Evolutionary conservation across 2,329 filamentous ascomycete genomes (phyloP).

Genomic region (Penicillium sp.): DNA sequence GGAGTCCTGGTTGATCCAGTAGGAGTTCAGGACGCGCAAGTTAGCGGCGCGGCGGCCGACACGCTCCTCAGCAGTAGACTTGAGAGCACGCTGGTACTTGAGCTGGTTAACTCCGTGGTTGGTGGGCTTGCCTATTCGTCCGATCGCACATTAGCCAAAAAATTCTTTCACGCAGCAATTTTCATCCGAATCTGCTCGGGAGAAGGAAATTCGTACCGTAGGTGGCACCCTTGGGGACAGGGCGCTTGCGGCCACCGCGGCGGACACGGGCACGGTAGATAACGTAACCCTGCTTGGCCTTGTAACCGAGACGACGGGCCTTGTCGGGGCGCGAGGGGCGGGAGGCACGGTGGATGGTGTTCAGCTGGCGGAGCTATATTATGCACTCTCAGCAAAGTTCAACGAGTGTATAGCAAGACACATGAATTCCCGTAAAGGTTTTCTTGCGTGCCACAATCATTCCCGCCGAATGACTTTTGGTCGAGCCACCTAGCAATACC

Average conservation of each 20-base stretch:
- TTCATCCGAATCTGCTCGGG: neutral
- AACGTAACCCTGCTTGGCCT: slow-evolving; percentile 99
- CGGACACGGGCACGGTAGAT: slow-evolving; percentile 99
- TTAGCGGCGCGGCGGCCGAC: slow-evolving; percentile 99
- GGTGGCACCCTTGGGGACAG: slow-evolving; percentile 95
- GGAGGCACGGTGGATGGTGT: slow-evolving; percentile 99
- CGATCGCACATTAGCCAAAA: slow-evolving; percentile 21
- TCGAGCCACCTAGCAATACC: slow-evolving; percentile 37
- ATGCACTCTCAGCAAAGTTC: slow-evolving; percentile 99
- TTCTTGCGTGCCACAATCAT: slow-evolving; percentile 50
- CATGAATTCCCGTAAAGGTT: slow-evolving; percentile 32
- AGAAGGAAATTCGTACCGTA: slow-evolving; percentile 68
- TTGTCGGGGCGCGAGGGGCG: slow-evolving; percentile 99
- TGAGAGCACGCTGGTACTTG: slow-evolving; percentile 99
- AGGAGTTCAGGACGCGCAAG: slow-evolving; percentile 98
- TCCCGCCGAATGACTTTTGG: slow-evolving; percentile 38
- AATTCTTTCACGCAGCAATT: slow-evolving; percentile 19
- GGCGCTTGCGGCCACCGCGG: slow-evolving; percentile 98
- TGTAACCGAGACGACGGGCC: slow-evolving; percentile 99
- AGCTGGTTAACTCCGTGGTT: slow-evolving; percentile 99
- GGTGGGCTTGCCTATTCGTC: slow-evolving; percentile 88
- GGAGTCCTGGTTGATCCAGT: slow-evolving; percentile 99
- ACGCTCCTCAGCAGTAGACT: slow-evolving; percentile 98
- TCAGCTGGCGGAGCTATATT: slow-evolving; percentile 99
- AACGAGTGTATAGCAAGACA: slow-evolving; percentile 96